Evolutionary conservation across 2,329 filamentous ascomycete species (phyloP), one percentile per base, ranked within the genome.

Genomic region (Colletotrichum lini): DNA sequence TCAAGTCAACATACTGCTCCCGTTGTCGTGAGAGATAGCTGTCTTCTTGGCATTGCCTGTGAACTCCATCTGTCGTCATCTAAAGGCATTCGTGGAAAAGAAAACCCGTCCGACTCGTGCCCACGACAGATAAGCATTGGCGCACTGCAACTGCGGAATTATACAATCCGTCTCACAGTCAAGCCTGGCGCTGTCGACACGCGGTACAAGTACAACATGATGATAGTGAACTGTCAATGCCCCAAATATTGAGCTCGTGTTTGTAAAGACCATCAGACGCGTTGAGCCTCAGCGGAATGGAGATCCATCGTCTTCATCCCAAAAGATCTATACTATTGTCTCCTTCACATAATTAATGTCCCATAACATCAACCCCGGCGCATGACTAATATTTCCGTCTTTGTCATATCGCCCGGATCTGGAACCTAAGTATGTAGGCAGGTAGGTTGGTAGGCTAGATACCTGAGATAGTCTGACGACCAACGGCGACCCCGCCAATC

Each of bases 401-500:
- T 44, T 16, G 35, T 30, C 21, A 12, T 18, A n/a, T 23, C 40
- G 23, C 21, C 3, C n/a, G 2, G 38, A 40, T 1, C 9, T 9
- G 30, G 4, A 35, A 35, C 1, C 30, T 35, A 2, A 35, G 30
- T 35, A 9, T 9, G 30, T 9, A 9, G 30, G 30, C 9, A 35
- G 30, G 30, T 35, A 35, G 30, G 30, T 35, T 15, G n/a, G 30
- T 54, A n/a, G 8, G 13, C 2, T 18, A n/a, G 9, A 2, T 49
- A 42, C 49, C 12, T 35, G 5, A 23, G 50, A 16, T 50, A 30
- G 49, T 47, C 42, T 38, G 15, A 53, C n/a, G 30, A 8, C 35
- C 4, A 53, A 44, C 15, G 13, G 35, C 23, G 15, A 18, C 63
- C 67, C 63, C 42, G 30, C 67, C 44, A 70, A 63, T 71, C 68